Evolutionary conservation across 257 asterid genomes (phyloP), one percentile per base, ranked within the genome.

Genomic region (Solanum megistacrolobum): DNA sequence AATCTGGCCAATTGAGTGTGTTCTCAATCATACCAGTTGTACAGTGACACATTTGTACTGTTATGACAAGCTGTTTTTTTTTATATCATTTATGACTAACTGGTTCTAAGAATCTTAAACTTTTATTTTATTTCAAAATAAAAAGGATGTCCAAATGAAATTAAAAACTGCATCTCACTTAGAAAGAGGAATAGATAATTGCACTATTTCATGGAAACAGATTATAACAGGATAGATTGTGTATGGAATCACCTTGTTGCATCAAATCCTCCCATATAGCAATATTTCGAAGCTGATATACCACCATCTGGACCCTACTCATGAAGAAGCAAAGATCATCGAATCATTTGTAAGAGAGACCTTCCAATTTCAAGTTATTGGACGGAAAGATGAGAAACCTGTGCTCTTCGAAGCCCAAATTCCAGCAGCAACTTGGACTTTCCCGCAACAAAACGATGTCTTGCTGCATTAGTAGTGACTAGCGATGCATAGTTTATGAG

Each of bases 221-320:
- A 25, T 78, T 14, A 25, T 52, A 46, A 81, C 68, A 81, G 68
- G 41, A 81, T 29, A 46, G 9, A 74, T 46, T 81, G 65, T 25
- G 65, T 46, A 46, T 27, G 75, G 83, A 87, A 83, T 92, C 85
- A 97, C 99, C 99, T 97, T 90, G 99, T 97, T 11, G 99, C 99
- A 89, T 97, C 99, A 86, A 97, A 96, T 94, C 99, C 99, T 87
- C 99, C 99, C 97, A 97, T 93, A 87, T 96, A 97, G 91, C 97
- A 92, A 90, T 97, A 97, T 91, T 94, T 96, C 41, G 99, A 97
- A 84, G 99, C 99, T 46, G 98, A 92, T 46, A 97, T 93, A 88
- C 99, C 99, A 90, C 99, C 99, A 93, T 97, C 99, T 86, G 99
- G 99, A 62, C 99, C 99, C 99, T 97, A 91, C 34, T 91, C 68